Conservation (phyloP, 1,284 basidiomycete species). For the Cryptococcus deneoformans region DNA sequence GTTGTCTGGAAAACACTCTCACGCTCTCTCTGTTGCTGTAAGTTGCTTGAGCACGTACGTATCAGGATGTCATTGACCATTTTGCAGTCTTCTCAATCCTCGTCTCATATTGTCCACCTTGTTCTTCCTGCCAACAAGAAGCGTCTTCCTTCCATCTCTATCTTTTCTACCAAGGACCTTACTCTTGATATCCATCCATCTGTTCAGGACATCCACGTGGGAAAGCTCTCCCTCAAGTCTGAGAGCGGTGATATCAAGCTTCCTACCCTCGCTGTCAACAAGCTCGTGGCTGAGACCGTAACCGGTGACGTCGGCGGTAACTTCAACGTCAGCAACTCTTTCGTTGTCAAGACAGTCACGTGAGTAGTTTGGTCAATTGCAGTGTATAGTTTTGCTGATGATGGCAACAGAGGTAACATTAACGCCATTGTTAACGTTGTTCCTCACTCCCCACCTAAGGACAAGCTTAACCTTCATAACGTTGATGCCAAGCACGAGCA, state of each 20-base stretch:
- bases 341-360: constrained; percentile 25
- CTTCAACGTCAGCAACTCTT: constrained; percentile 27
- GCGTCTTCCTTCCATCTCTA: constrained; percentile 7
- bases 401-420: constrained; percentile 23
- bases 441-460: constrained; percentile 10
- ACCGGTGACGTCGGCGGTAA: constrained; percentile 23
- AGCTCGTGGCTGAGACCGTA: constrained; percentile 14
- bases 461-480: constrained; percentile 8
- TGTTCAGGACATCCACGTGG: constrained; percentile 15
- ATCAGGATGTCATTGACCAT: not conserved
- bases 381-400: not conserved
- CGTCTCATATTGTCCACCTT: constrained; percentile 20
- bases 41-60: not conserved
- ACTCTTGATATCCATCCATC: constrained; percentile 17
- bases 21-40: constrained; percentile 15
- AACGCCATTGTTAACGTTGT: constrained; percentile 26
- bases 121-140: constrained; percentile 14
- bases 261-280: constrained; percentile 5
- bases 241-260: constrained; percentile 14
- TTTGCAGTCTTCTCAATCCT: constrained; percentile 1
- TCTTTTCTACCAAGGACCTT: constrained; percentile 14
- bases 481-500: constrained; percentile 1
- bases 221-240: constrained; percentile 16
- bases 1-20: constrained; percentile 2
- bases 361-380: not conserved